Base-by-base conservation (phyloP, 768 basidiomycete genomes). In the Hypsizygus marmoreus region DNA sequence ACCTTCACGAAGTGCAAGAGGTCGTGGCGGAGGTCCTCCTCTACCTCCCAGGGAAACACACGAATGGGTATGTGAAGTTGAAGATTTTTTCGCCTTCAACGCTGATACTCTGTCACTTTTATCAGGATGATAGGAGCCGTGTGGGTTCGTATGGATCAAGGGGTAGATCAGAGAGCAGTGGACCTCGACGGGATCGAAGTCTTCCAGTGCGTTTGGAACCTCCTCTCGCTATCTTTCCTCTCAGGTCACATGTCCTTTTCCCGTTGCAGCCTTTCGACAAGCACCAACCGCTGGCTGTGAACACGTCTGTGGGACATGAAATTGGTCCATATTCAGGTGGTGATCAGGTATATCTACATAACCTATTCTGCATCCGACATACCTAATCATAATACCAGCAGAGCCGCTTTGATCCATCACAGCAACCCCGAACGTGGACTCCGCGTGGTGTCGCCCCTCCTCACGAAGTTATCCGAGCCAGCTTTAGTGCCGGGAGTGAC, bases 41-140 rank as follows among this genome's bases (percentile, higher is more conserved):
- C 57, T 56, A 9, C 54, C 53, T n/a, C 50, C 48, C 4, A 64
- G 61, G 47, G 59, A 61, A 40, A 32, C 41, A 6, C 63, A 63
- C 44, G 66, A 65, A 17, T 45, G 64, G 43, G 65, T 64, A 49
- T 20, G 57, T 32, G 9, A n/a, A n/a, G n/a, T n/a, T n/a, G n/a
- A n/a, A n/a, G n/a, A n/a, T n/a, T n/a, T n/a, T n/a, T n/a, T n/a
- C n/a, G n/a, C n/a, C n/a, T n/a, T n/a, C n/a, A n/a, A n/a, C n/a
- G n/a, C n/a, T n/a, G n/a, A n/a, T n/a, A n/a, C n/a, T n/a, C n/a
- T n/a, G n/a, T n/a, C n/a, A n/a, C n/a, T n/a, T n/a, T n/a, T n/a
- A n/a, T n/a, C n/a, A 47, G 19, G 36, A 37, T 12, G 52, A 43
- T 8, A 50, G 46, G 29, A 19, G 33, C 5, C 33, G 34, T 3